These are phyloP conservation scores for Colletotrichum sp. DNA, from an alignment of 2,329 filamentous ascomycete species.

Conservation along the genomic window DNA sequence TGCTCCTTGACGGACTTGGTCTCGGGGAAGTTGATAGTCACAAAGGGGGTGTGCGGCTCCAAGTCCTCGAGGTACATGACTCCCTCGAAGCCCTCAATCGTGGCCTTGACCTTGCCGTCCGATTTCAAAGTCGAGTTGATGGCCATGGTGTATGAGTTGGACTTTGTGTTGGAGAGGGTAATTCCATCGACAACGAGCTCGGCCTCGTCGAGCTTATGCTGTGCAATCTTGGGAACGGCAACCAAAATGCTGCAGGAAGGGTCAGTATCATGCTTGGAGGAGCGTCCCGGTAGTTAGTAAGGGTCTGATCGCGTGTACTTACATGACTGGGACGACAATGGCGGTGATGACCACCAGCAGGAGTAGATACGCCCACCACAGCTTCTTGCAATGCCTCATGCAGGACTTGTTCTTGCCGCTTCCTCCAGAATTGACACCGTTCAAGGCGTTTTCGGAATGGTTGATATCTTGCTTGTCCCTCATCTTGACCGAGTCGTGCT, in stretches of 20 bases:
- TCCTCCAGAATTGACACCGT: conserved; percentile 5
- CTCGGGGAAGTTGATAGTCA: conserved; percentile 55
- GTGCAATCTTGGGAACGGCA: conserved; percentile 60
- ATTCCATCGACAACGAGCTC: conserved; percentile 57
- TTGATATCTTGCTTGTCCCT: conserved; percentile 40
- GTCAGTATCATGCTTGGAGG: background rate
- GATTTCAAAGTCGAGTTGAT: conserved; percentile 62
- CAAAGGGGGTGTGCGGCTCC: conserved; percentile 52
- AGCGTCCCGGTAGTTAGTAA: background rate
- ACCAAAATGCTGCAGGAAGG: conserved; percentile 55
- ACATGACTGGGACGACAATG: conserved; percentile 65
- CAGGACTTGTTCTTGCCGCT: conserved; percentile 41
- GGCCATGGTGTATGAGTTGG: conserved; percentile 51
- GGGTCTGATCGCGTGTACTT: conserved; percentile 36
- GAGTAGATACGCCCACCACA: conserved; percentile 68
- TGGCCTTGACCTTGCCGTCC: conserved; percentile 56
- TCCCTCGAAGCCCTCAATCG: conserved; percentile 55
- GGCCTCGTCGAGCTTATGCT: conserved; percentile 59
- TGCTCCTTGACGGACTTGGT: conserved; percentile 54
- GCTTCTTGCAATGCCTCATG: conserved; percentile 55
- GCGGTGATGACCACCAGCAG: conserved; percentile 53
- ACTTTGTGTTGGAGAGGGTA: conserved; percentile 50
- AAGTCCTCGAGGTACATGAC: conserved; percentile 60
- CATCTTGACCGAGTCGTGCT: conserved; percentile 31
- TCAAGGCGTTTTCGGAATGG: conserved; percentile 37